Conservation (phyloP, 2,329 filamentous ascomycete genomes). For the Tolypocladium endophyticum region DNA sequence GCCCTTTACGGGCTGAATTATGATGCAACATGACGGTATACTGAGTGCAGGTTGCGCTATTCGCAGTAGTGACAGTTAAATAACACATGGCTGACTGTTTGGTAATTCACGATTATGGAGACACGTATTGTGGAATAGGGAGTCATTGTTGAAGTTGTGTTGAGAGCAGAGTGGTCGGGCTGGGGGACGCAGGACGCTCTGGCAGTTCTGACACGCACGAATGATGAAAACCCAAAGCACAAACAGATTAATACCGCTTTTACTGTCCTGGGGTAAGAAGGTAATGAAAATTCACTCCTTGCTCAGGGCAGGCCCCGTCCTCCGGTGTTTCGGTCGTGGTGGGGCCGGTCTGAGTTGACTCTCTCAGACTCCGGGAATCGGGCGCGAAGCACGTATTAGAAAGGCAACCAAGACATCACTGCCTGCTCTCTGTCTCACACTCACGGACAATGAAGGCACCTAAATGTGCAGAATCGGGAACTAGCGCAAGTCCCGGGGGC, state of each 20-base stretch:
- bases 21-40: constrained; percentile 20
- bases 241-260: too few species aligned
- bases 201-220: background rate
- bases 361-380: background rate
- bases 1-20: too few species aligned
- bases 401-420: background rate
- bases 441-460: background rate
- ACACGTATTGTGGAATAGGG: constrained; percentile 19
- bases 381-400: background rate
- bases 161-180: too few species aligned
- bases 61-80: constrained; percentile 21
- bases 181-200: constrained; percentile 13
- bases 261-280: too few species aligned
- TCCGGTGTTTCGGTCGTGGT: background rate
- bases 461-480: background rate
- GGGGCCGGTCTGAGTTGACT: background rate
- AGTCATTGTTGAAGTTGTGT: constrained; percentile 14
- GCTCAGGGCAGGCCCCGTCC: background rate
- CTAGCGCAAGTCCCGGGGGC: background rate
- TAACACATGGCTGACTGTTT: background rate
- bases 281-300: too few species aligned
- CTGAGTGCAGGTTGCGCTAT: constrained; percentile 23
- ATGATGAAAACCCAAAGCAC: background rate
- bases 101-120: constrained; percentile 15
- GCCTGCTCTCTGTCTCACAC: background rate